Evolutionary conservation across 495 filamentous ascomycete genomes (phyloP).

Genomic region (Xylaria bambusicola): DNA sequence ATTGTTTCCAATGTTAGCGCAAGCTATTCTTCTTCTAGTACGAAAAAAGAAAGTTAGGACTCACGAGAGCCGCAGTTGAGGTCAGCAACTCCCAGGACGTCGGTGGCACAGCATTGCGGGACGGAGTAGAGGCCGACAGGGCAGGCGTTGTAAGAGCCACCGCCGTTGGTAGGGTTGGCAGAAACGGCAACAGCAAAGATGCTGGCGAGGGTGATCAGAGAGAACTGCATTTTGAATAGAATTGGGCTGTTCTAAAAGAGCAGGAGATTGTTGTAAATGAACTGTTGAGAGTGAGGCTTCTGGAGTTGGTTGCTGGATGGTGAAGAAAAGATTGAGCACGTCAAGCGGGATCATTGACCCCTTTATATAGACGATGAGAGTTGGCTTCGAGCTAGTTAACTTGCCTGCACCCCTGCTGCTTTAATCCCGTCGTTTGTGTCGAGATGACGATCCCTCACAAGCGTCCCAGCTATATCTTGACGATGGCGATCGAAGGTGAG

Average conservation of each 20-base stretch:
- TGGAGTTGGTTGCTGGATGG: neutral
- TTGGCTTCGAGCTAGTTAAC: neutral
- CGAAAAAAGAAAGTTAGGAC: constrained; percentile 3
- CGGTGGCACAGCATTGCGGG: constrained; percentile 43
- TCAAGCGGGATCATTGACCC: neutral
- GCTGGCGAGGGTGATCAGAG: neutral
- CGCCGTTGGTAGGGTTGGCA: neutral
- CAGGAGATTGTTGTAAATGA: neutral
- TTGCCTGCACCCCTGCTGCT: neutral
- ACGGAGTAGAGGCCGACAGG: constrained; percentile 8
- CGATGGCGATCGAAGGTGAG: neutral
- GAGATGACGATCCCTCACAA: constrained; percentile 5
- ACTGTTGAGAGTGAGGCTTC: neutral
- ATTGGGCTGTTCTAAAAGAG: neutral
- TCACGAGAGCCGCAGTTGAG: constrained; percentile 44
- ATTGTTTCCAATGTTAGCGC: neutral
- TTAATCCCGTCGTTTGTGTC: neutral
- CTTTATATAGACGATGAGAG: constrained; percentile 13
- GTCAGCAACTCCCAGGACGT: constrained; percentile 48
- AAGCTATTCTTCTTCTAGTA: neutral
- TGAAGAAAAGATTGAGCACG: neutral
- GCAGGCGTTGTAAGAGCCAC: neutral
- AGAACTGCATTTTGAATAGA: constrained; percentile 4
- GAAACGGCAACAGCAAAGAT: constrained; percentile 2
- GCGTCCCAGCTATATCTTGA: neutral